Evolutionary conservation across 148 eudicot genomes (phyloP), one percentile per base, ranked within the genome.

Genomic region (Heliosperma pusillum): DNA sequence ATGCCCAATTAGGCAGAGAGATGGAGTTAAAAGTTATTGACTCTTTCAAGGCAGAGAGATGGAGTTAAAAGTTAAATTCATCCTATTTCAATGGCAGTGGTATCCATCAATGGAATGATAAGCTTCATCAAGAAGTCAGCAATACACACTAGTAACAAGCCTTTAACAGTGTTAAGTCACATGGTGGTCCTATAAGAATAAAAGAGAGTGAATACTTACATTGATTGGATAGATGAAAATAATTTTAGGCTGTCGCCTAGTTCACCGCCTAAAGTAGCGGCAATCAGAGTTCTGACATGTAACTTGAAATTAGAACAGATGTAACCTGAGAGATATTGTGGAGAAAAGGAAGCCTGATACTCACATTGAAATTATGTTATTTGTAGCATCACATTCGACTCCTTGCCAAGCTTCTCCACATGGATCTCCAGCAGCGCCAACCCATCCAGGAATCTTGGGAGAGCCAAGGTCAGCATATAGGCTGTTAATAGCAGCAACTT

Each of bases 361-460:
- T 40, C 87, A 93, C 98, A 93, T 89, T 66, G 97, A 85, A 47
- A 70, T 80, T 52, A 93, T 91, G 71, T 83, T 82, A 64, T 79
- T 71, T 47, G 82, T 59, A 42, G 76, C 53, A 69, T 87, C 90
- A 80, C 98, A 93, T 25, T 2, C 56, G 68, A 93, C 89, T 50
- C 98, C 98, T 89, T 93, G 98, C 98, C 98, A 93, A 62, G 80
- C 75, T 29, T 83, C 95, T 24, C 74, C 81, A 69, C 98, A 93
- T 9, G 98, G 98, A 86, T 93, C 98, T 79, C 97, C 98, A 24
- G 83, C 97, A 57, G 64, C 74, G 13, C 91, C 79, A 75, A 84
- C 85, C 98, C 98, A 93, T 75, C 91, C 92, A 55, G 98, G 95
- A 77, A 93, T 85, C 17, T 72, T 25, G 50, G 98, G 98, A 20